Evolutionary conservation across 306 rosid species (phyloP).

Genomic region (Mimosa pudica): DNA sequence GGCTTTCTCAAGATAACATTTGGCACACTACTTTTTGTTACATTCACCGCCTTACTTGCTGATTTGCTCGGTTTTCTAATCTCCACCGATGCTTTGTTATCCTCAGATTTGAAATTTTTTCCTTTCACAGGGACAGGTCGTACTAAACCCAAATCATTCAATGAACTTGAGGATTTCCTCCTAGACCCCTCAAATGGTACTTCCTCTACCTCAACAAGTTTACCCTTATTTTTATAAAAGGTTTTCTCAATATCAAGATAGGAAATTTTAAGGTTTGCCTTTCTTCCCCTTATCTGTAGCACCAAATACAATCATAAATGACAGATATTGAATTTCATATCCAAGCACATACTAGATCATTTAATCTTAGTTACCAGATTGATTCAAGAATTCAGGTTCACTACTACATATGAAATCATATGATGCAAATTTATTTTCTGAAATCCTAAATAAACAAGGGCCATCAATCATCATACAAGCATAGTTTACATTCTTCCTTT

Average conservation of each 20-base stretch:
- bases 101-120: conserved; percentile 43
- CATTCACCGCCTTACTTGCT: conserved; percentile 42
- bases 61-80: conserved; percentile 51
- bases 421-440: background rate
- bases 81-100: conserved; percentile 45
- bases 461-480: background rate
- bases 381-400: background rate
- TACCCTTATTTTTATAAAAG: conserved; percentile 69
- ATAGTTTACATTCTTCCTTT: background rate
- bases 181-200: conserved; percentile 64
- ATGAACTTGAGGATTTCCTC: conserved; percentile 45
- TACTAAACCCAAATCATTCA: conserved; percentile 64
- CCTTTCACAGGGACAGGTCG: conserved; percentile 77
- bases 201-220: conserved; percentile 62
- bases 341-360: background rate
- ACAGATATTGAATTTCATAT: background rate
- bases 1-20: conserved; percentile 89
- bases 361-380: background rate
- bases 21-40: conserved; percentile 57
- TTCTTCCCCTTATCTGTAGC: conserved; percentile 84
- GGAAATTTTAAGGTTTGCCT: conserved; percentile 70
- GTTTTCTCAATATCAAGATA: conserved; percentile 89
- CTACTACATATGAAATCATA: background rate
- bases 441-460: background rate
- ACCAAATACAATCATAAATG: conserved; percentile 4